Evolutionary conservation across 1,139 yeast species (phyloP), one percentile per base, ranked within the genome.

Genomic region (Hansenula lynferdii): DNA sequence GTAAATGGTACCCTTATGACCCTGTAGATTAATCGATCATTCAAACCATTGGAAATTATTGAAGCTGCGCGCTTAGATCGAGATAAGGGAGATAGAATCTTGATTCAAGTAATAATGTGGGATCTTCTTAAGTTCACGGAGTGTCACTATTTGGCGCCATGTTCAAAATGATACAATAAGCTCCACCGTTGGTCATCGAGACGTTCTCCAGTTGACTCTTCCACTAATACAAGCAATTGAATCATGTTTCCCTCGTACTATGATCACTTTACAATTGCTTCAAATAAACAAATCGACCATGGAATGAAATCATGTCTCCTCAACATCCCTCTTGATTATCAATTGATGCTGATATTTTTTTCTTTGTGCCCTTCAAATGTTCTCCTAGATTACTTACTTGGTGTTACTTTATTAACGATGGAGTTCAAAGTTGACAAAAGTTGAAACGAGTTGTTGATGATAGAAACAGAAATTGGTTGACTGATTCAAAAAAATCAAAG

Each of bases 401-500:
- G 16, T 31, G 14, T 5, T 27, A 22, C 33, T 31, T 31, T 22
- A 15, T 16, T 22, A 31, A 31, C 33, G 16, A 20, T 31, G 33
- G n/a, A 22, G 11, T 22, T 8, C 33, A 31, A 31, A 31, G 27
- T 21, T 31, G 26, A 5, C 7, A 31, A n/a, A 31, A 31, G 33
- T 31, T 6, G 25, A 16, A 16, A 10, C n/a, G n/a, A 11, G 17
- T 15, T 15, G 4, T 16, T n/a, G 20, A n/a, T n/a, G n/a, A n/a
- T n/a, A n/a, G n/a, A 19, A 31, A 31, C 23, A 31, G 20, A 28
- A 28, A 28, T 28, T 31, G 33, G 33, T 22, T 31, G 33, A 31
- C 33, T 31, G 33, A 22, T 31, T 17, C 27, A 8, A 28, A 30
- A 30, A 29, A n/a, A 5, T 14, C 22, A 29, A 30, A 22, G 33